Conservation (phyloP, 2,329 filamentous ascomycete genomes). For the Curvularia sp. region DNA sequence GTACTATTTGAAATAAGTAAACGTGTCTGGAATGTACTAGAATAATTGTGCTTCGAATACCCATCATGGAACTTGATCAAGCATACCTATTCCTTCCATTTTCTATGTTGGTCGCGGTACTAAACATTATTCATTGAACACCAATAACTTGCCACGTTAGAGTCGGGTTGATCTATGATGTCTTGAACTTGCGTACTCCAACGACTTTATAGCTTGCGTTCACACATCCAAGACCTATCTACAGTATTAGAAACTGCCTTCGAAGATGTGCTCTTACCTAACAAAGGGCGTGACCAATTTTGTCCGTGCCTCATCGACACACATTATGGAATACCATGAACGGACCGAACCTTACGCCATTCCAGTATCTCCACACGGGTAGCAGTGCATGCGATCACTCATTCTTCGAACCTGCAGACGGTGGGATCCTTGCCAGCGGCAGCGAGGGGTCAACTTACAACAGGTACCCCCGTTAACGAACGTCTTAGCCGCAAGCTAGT, state of each 20-base stretch:
- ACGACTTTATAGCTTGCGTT: background rate
- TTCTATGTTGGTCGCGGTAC: background rate
- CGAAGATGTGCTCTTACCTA: background rate
- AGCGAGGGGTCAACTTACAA: constrained; percentile 8
- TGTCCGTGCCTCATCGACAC: background rate
- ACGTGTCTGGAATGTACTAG: background rate
- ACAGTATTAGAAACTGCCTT: background rate
- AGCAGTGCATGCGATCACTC: background rate
- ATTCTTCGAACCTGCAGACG: background rate
- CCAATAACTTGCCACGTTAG: background rate
- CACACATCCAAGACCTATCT: background rate
- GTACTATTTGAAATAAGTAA: background rate
- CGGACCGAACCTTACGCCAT: background rate
- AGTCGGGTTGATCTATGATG: too few relatives aligned
- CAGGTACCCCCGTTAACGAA: constrained; percentile 9
- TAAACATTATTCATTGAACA: background rate
- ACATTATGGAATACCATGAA: constrained; percentile 4
- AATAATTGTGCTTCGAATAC: background rate
- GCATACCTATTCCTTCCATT: background rate
- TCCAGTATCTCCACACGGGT: constrained; percentile 3
- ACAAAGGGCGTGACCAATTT: background rate
- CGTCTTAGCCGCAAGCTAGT: constrained; percentile 11
- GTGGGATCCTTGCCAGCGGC: constrained; percentile 3
- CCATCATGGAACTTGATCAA: constrained; percentile 15
- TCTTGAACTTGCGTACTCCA: background rate